phyloP scores from a whole-genome alignment of 768 basidiomycete genomes.

The Tremella mesenterica region DNA sequence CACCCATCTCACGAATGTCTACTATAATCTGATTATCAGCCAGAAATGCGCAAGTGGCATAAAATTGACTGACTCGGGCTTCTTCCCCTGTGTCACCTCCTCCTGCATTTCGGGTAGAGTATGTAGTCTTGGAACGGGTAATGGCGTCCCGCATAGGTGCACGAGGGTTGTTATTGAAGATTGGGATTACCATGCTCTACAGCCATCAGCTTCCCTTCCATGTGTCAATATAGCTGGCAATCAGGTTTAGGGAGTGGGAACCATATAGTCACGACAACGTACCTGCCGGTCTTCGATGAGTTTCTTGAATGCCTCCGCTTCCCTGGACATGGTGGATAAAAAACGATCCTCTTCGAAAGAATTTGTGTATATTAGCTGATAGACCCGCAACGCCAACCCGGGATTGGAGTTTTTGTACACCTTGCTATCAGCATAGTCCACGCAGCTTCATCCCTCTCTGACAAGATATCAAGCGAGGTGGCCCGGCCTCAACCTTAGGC shows the following conservation, averaged over 20 bases:
- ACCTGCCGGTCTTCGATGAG: constrained; percentile 88
- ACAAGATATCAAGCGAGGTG: neutral
- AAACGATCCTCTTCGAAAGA: constrained; percentile 96
- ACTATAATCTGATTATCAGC: constrained; percentile 65
- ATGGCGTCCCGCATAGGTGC: constrained; percentile 39
- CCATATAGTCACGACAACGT: neutral
- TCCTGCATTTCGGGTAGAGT: constrained; percentile 75
- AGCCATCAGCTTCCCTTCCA: no score
- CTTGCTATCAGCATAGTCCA: constrained; percentile 45
- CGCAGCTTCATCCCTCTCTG: neutral
- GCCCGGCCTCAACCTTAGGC: no score
- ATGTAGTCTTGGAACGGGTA: constrained; percentile 45
- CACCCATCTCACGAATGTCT: constrained; percentile 94
- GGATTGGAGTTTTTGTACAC: constrained; percentile 79
- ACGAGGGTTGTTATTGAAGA: constrained; percentile 48
- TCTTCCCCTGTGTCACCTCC: constrained; percentile 65
- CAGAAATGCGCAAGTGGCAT: neutral
- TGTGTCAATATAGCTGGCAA: neutral
- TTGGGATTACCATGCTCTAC: constrained; percentile 82
- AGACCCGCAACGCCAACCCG: constrained; percentile 74
- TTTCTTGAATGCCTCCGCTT: constrained; percentile 88
- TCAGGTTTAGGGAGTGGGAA: neutral
- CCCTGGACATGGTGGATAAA: constrained; percentile 72
- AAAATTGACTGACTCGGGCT: constrained; percentile 42
- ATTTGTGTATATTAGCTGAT: constrained; percentile 89